phyloP scores from a whole-genome alignment of 2,329 filamentous ascomycete species.

The Scolecobasidium constrictum region DNA sequence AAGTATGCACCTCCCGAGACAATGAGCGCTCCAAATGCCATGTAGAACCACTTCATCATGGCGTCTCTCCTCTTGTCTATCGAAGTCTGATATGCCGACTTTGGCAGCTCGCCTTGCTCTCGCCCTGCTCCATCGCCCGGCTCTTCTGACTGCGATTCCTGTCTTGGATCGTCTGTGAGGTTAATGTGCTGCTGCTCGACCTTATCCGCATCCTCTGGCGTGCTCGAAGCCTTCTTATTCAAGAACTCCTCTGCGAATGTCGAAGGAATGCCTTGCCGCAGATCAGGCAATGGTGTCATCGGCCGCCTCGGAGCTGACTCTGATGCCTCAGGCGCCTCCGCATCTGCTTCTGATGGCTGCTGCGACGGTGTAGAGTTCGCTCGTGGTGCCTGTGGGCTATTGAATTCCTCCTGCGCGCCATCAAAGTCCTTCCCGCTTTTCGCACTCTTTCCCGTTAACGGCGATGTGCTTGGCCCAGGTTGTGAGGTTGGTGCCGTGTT shows the following conservation, averaged over 20 bases:
- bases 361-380: slow-evolving; percentile 19
- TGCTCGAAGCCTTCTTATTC: slow-evolving; percentile 25
- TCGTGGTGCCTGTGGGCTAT: slow-evolving; percentile 21
- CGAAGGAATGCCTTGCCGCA: slow-evolving; percentile 90
- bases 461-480: slow-evolving; percentile 15
- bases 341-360: neutral
- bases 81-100: slow-evolving; percentile 80
- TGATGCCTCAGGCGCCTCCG: neutral
- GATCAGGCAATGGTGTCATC: slow-evolving; percentile 59
- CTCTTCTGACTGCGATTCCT: slow-evolving; percentile 34
- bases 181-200: slow-evolving; percentile 10
- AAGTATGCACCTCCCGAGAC: slow-evolving; percentile 59
- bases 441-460: neutral
- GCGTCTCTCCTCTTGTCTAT: slow-evolving; percentile 70
- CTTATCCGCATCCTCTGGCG: slow-evolving; percentile 13
- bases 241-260: slow-evolving; percentile 70
- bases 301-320: neutral
- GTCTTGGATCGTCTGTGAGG: slow-evolving; percentile 13
- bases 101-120: slow-evolving; percentile 57
- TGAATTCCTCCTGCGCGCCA: slow-evolving; percentile 25
- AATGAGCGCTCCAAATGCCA: slow-evolving; percentile 44
- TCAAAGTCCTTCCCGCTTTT: slow-evolving; percentile 12
- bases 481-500: slow-evolving; percentile 18
- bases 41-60: slow-evolving; percentile 66
- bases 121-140: slow-evolving; percentile 41